Percentiles rank a stretch among this genome's conserved stretches.
Evolutionary conservation across 805 yeast genomes (phyloP).

Genomic region (Millerozyma acaciae): DNA sequence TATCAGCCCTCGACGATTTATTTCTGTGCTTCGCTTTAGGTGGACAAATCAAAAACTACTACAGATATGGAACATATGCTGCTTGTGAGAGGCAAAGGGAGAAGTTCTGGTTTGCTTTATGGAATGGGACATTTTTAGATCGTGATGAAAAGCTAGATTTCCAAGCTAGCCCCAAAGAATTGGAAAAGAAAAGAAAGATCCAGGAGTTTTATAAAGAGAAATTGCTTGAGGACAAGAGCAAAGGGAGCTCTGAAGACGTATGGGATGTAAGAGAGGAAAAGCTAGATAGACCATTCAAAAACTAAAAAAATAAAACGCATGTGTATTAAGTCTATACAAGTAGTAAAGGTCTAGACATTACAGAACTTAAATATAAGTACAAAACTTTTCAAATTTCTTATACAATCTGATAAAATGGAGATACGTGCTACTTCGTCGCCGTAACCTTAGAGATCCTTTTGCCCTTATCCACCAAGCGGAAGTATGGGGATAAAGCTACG

Average conservation of each 20-base stretch:
- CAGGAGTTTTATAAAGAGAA: slow-evolving; percentile 69
- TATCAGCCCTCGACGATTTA: slow-evolving; percentile 83
- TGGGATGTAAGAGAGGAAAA: slow-evolving; percentile 55
- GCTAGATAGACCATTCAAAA: slow-evolving; percentile 36
- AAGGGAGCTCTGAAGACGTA: slow-evolving; percentile 79
- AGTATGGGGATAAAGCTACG: no score
- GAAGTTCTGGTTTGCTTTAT: slow-evolving; percentile 77
- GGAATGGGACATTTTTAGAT: slow-evolving; percentile 38
- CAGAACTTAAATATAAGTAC: background rate
- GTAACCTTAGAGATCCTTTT: no score
- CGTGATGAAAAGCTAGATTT: slow-evolving; percentile 11
- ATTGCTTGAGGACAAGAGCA: slow-evolving; percentile 54
- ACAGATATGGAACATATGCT: slow-evolving; percentile 76
- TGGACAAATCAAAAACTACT: slow-evolving; percentile 81
- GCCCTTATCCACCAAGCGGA: no score
- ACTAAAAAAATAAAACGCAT: slow-evolving; percentile 2
- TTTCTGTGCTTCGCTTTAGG: slow-evolving; percentile 86
- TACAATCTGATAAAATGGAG: background rate
- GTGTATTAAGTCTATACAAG: background rate
- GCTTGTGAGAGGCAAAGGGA: slow-evolving; percentile 66
- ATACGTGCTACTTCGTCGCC: no score
- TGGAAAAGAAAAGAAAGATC: slow-evolving; percentile 45
- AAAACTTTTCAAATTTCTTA: background rate
- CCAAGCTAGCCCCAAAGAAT: slow-evolving; percentile 36
- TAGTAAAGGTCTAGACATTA: no score